Evolutionary conservation across 1,284 basidiomycete species (phyloP).

Genomic region (Fomitopsis betulina): DNA sequence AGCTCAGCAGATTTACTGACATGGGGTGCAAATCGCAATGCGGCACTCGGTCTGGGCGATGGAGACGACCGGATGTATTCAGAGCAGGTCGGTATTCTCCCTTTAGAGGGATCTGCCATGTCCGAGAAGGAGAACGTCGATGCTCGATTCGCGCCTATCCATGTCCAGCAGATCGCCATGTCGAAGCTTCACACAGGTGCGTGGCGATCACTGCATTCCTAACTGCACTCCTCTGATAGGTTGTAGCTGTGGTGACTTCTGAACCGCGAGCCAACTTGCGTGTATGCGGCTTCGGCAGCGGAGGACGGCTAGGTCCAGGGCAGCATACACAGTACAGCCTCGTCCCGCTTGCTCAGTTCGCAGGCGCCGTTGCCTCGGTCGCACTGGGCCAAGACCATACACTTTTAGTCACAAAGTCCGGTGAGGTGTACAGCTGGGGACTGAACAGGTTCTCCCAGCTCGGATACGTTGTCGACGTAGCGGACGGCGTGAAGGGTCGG

Average conservation of each 20-base stretch:
- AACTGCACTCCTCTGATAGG: background rate
- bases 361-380: constrained; percentile 46
- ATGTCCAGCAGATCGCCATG: constrained; percentile 71
- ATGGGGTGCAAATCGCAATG: constrained; percentile 93
- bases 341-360: constrained; percentile 56
- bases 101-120: constrained; percentile 5
- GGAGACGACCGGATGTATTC: constrained; percentile 77
- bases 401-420: constrained; percentile 73
- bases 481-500: constrained; percentile 17
- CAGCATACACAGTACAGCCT: constrained; percentile 80
- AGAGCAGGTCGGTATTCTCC: constrained; percentile 65
- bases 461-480: constrained; percentile 79
- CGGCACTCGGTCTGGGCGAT: constrained; percentile 81
- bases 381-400: constrained; percentile 95
- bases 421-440: constrained; percentile 90
- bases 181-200: constrained; percentile 75
- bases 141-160: constrained; percentile 52
- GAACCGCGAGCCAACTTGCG: constrained; percentile 74
- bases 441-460: constrained; percentile 85
- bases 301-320: constrained; percentile 74
- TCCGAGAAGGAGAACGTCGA: constrained; percentile 27
- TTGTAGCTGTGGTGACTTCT: constrained; percentile 63
- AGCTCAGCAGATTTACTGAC: constrained; percentile 68
- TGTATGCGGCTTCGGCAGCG: constrained; percentile 83
- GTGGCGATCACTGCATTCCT: constrained; percentile 2